A percentile compares a stretch with the other conserved stretches of the same genome.
These are phyloP conservation scores for Candida dendrica DNA, from an alignment of 805 yeast species.

Conservation along the genomic window DNA sequence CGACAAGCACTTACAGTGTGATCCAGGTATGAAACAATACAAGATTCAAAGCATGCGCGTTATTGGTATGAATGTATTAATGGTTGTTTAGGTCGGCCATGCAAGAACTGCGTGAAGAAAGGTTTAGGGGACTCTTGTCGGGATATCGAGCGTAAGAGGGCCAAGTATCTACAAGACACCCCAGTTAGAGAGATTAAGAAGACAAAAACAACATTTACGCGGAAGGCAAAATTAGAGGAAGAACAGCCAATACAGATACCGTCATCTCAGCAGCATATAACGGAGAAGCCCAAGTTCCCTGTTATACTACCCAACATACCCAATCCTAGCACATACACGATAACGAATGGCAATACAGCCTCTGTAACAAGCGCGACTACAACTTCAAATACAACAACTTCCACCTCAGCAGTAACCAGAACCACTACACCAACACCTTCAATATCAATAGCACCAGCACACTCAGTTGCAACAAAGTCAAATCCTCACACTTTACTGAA, in stretches of 20 bases:
- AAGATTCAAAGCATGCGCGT: no score
- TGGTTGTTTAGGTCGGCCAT: constrained; percentile 56
- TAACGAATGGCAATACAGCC: not conserved
- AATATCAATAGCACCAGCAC: not conserved
- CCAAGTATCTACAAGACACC: constrained; percentile 20
- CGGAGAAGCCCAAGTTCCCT: not conserved
- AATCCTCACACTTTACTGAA: not conserved
- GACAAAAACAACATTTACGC: not conserved
- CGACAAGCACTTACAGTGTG: constrained; percentile 67
- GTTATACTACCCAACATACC: no score
- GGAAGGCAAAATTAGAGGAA: not conserved
- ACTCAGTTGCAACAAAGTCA: not conserved
- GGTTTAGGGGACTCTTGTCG: constrained; percentile 47
- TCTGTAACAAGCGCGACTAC: not conserved
- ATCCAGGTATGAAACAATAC: constrained; percentile 31
- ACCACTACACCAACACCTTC: not conserved
- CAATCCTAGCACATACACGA: no score
- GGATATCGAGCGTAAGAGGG: constrained; percentile 50
- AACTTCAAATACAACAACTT: not conserved
- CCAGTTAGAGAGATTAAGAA: not conserved
- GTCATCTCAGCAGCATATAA: not conserved
- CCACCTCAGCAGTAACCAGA: no score
- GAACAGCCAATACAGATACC: not conserved
- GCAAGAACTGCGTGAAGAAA: constrained; percentile 62
- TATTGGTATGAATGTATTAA: no score